These are phyloP conservation scores for Hibiscus trionum DNA, from an alignment of 345 rosid species.

Conservation along the genomic window DNA sequence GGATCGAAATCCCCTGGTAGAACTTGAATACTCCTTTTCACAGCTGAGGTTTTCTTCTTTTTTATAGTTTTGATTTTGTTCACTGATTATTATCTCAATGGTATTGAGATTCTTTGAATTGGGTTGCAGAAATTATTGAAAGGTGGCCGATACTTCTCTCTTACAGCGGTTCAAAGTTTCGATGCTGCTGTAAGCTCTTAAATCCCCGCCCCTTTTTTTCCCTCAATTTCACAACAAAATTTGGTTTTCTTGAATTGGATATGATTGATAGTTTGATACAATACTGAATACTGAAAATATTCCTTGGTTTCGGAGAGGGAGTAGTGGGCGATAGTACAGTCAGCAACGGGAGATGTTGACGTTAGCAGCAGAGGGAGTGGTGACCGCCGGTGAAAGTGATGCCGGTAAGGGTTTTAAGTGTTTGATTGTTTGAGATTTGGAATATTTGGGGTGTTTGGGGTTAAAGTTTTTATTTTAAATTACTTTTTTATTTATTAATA, in stretches of 20 bases:
- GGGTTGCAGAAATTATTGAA: slow-evolving; percentile 52
- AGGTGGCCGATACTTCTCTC: slow-evolving; percentile 75
- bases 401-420: too few relatives aligned
- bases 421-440: too few relatives aligned
- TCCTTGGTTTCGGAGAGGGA: neutral
- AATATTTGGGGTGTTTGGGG: too few relatives aligned
- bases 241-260: neutral
- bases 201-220: neutral
- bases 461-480: too few relatives aligned
- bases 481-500: too few relatives aligned
- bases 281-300: neutral
- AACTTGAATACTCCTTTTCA: slow-evolving; percentile 92
- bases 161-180: slow-evolving; percentile 87
- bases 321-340: too few relatives aligned
- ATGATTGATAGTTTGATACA: neutral
- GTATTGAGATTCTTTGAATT: slow-evolving; percentile 6
- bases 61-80: neutral
- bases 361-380: too few relatives aligned
- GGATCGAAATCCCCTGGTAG: slow-evolving; percentile 76
- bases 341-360: too few relatives aligned
- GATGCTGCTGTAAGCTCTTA: slow-evolving; percentile 71
- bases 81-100: neutral
- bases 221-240: neutral
- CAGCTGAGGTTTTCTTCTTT: slow-evolving; percentile 52
- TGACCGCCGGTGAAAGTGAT: too few relatives aligned